Conservation (phyloP, 768 basidiomycete genomes). For the Gymnopilus dilepis region DNA sequence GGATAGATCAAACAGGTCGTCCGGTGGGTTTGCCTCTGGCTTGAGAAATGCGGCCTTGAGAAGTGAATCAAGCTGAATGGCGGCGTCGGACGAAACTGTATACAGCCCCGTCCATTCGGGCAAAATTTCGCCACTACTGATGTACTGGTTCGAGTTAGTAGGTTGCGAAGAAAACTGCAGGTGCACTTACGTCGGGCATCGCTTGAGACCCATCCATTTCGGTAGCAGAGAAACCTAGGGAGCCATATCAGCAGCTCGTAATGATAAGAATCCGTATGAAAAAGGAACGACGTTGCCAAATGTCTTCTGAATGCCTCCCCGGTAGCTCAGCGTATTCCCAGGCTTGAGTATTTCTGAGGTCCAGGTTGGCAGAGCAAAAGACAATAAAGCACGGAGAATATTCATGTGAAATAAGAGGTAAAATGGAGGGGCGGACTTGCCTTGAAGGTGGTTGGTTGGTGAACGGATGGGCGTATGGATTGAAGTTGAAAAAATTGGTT, state of each 20-base stretch:
- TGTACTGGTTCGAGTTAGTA: neutral
- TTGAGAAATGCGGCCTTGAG: neutral
- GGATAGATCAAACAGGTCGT: neutral
- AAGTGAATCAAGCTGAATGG: neutral
- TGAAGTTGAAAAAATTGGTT: no score
- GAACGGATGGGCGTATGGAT: no score
- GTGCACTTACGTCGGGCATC: neutral
- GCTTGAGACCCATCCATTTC: neutral
- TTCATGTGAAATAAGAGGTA: neutral
- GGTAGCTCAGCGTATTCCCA: neutral
- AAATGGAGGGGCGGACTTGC: no score
- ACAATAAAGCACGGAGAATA: neutral
- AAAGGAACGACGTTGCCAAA: neutral
- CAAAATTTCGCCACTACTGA: neutral
- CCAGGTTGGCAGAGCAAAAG: neutral
- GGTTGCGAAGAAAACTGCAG: neutral
- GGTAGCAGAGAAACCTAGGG: neutral
- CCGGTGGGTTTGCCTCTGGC: neutral
- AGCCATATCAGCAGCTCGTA: no score
- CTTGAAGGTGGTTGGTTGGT: no score
- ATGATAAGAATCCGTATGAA: no score
- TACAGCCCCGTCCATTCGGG: neutral
- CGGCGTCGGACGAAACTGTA: neutral
- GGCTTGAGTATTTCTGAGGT: neutral
- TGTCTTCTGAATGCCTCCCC: neutral